Evolutionary conservation across 1,284 basidiomycete genomes (phyloP).

Genomic region (Sporisorium graminicola): DNA sequence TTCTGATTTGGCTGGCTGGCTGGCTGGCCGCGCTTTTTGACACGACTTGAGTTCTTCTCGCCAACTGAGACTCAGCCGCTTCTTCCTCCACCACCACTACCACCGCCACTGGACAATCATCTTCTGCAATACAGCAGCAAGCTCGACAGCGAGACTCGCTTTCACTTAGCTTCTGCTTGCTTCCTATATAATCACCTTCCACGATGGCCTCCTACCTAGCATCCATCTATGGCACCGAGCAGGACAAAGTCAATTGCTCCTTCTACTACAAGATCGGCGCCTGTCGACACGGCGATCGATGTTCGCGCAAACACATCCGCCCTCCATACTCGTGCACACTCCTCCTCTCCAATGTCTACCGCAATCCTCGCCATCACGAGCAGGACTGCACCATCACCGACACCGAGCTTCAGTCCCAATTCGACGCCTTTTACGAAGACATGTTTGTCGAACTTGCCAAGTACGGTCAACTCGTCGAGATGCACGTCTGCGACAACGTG

Average conservation of each 20-base stretch:
- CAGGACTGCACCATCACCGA: constrained; percentile 82
- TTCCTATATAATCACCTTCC: no score
- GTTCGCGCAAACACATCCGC: constrained; percentile 96
- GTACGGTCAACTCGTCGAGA: constrained; percentile 93
- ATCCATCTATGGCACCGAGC: constrained; percentile 74
- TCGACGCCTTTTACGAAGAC: constrained; percentile 97
- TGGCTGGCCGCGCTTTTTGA: constrained; percentile 30
- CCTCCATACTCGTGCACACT: constrained; percentile 98
- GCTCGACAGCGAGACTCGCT: no score
- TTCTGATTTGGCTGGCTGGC: no score
- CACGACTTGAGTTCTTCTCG: constrained; percentile 11
- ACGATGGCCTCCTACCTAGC: constrained; percentile 55
- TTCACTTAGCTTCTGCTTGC: no score
- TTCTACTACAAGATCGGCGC: constrained; percentile 98
- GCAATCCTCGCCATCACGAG: constrained; percentile 90
- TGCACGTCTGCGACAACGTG: constrained; percentile 98
- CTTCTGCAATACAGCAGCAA: background rate
- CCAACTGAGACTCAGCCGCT: constrained; percentile 18
- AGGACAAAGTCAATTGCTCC: constrained; percentile 92
- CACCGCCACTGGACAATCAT: background rate
- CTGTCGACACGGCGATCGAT: constrained; percentile 94
- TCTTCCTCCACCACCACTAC: constrained; percentile 2
- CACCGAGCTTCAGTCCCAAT: constrained; percentile 91
- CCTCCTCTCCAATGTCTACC: constrained; percentile 97
- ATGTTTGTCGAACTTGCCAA: constrained; percentile 82